A percentile compares a stretch with the other conserved stretches of the same genome.
phyloP scores from a whole-genome alignment of 2,329 filamentous ascomycete species.

The Plenodomus lindquistii region DNA sequence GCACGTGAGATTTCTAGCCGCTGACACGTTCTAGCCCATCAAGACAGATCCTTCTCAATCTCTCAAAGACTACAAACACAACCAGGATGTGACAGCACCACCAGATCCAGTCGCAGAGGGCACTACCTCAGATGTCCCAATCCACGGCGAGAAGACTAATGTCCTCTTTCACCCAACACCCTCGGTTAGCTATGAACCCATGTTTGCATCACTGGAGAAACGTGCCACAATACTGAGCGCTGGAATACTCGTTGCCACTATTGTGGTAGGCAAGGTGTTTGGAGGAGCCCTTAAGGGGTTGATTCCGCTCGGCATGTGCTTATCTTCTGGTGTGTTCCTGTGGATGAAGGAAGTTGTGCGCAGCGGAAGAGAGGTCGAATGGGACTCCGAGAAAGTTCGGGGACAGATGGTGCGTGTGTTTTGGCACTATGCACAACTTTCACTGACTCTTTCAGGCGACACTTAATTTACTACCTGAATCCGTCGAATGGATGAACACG shows the following conservation, averaged over 20 bases:
- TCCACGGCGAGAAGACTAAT: conserved; percentile 95
- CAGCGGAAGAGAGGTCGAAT: conserved; percentile 81
- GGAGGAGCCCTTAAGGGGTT: conserved; percentile 78
- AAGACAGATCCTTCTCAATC: conserved; percentile 73
- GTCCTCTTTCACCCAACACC: conserved; percentile 95
- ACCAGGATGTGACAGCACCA: conserved; percentile 87
- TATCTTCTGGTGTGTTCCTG: conserved; percentile 78
- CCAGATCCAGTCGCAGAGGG: conserved; percentile 83
- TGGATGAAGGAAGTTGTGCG: conserved; percentile 88
- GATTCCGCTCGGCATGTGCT: conserved; percentile 70
- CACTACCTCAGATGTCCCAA: conserved; percentile 89
- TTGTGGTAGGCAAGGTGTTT: conserved; percentile 78
- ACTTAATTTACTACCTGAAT: conserved; percentile 87
- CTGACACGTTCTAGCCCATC: conserved; percentile 53
- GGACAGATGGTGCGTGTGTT: conserved; percentile 67
- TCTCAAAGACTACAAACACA: conserved; percentile 77
- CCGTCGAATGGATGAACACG: conserved; percentile 92
- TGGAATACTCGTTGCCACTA: conserved; percentile 71
- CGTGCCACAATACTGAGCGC: conserved; percentile 71
- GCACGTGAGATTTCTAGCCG: not conserved
- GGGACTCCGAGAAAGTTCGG: conserved; percentile 82
- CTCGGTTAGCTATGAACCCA: conserved; percentile 85
- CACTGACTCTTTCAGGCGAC: conserved; percentile 60
- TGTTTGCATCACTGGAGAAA: conserved; percentile 76
- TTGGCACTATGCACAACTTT: not conserved